phyloP scores from a whole-genome alignment of 2,329 filamentous ascomycete genomes.

The Phialophora verrucosa region DNA sequence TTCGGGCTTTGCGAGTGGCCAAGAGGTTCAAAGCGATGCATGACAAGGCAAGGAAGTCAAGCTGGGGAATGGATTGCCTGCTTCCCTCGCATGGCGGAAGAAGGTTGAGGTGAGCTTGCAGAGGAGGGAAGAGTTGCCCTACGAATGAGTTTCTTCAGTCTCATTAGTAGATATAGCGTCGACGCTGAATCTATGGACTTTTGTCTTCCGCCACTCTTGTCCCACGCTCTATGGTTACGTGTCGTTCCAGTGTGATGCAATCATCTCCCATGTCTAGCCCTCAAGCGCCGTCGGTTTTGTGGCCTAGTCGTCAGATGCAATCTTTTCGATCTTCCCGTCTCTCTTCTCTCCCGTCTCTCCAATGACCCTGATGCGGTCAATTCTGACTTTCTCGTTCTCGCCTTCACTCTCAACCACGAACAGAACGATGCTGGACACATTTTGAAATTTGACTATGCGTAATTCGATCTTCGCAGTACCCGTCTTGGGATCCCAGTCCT shows the following conservation, averaged over 20 bases:
- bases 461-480: slow-evolving; percentile 74
- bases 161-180: background rate
- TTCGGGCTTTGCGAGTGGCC: background rate
- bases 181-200: slow-evolving; percentile 12
- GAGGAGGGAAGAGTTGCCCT: background rate
- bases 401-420: slow-evolving; percentile 88
- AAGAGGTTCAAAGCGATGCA: background rate
- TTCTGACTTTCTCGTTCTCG: slow-evolving; percentile 80
- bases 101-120: background rate
- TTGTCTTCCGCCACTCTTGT: slow-evolving; percentile 1
- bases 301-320: slow-evolving; percentile 68
- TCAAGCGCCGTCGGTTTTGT: background rate
- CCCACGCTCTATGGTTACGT: background rate
- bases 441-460: slow-evolving; percentile 97
- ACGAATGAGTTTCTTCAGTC: background rate
- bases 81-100: background rate
- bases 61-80: background rate
- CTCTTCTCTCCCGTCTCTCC: slow-evolving; percentile 91
- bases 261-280: slow-evolving; percentile 30
- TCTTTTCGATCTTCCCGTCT: slow-evolving; percentile 92
- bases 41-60: background rate
- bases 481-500: slow-evolving; percentile 78
- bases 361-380: slow-evolving; percentile 69
- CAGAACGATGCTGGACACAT: slow-evolving; percentile 81
- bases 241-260: slow-evolving; percentile 15